phyloP scores from a whole-genome alignment of 2,329 filamentous ascomycete genomes.

The Venturia nashicola region DNA sequence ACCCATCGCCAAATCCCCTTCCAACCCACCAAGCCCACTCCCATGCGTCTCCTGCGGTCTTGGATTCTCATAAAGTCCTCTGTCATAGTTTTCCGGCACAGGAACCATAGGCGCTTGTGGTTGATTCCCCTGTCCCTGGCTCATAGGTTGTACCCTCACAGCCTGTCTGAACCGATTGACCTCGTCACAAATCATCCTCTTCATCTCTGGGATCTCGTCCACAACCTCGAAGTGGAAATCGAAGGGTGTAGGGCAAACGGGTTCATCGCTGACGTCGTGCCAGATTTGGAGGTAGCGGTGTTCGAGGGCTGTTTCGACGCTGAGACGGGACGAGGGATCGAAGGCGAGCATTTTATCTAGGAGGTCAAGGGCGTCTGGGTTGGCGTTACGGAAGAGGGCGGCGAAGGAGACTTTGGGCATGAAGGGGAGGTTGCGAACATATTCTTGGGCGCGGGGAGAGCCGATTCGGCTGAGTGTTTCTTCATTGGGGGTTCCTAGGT shows the following conservation, averaged over 20 bases:
- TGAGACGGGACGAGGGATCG: conserved; percentile 85
- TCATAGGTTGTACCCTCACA: conserved; percentile 30
- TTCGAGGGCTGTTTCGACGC: conserved; percentile 88
- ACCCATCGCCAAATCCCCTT: conserved; percentile 18
- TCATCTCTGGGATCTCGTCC: conserved; percentile 90
- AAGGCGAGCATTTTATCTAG: conserved; percentile 97
- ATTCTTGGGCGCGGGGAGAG: conserved; percentile 90
- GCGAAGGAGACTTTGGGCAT: conserved; percentile 92
- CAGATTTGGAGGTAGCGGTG: conserved; percentile 95
- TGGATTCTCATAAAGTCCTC: conserved; percentile 47
- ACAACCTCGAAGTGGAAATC: conserved; percentile 98
- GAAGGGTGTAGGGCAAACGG: conserved; percentile 83
- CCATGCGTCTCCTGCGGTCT: conserved; percentile 44
- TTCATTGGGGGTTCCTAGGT: conserved; percentile 91
- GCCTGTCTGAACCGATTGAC: conserved; percentile 69
- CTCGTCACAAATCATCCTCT: conserved; percentile 93
- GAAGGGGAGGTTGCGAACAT: conserved; percentile 88
- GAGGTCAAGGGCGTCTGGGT: conserved; percentile 88
- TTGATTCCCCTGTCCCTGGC: neutral
- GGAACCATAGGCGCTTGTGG: conserved; percentile 31
- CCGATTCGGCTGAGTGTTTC: conserved; percentile 89
- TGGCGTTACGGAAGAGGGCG: conserved; percentile 81
- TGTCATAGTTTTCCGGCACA: conserved; percentile 48
- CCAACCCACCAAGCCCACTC: conserved; percentile 27
- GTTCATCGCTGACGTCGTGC: conserved; percentile 96